A percentile compares a stretch with the other conserved stretches of the same genome.
Conservation (phyloP, 2,329 filamentous ascomycete species). For the Hypoxylon sp. region DNA sequence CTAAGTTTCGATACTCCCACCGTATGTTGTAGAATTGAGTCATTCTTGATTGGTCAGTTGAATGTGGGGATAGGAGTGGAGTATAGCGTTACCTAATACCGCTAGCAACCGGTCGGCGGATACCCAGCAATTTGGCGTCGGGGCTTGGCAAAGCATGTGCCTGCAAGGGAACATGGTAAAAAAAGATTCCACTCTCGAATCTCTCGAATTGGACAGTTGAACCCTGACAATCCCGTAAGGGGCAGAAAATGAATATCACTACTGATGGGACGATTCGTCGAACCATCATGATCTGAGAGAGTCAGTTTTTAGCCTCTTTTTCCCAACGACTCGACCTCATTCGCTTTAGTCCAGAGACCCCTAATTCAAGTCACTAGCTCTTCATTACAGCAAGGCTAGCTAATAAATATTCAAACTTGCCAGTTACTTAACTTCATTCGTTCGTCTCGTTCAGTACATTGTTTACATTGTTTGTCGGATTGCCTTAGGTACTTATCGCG, state of each 20-base stretch:
- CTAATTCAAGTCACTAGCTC: constrained; percentile 21
- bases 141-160: constrained; percentile 43
- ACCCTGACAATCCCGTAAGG: constrained; percentile 35
- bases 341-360: constrained; percentile 21
- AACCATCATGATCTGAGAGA: constrained; percentile 54
- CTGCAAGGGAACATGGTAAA: constrained; percentile 28
- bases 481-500: constrained; percentile 5
- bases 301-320: constrained; percentile 15
- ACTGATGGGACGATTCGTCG: constrained; percentile 50
- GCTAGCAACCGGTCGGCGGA: background rate
- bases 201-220: constrained; percentile 14
- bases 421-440: constrained; percentile 10
- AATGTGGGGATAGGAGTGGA: constrained; percentile 19
- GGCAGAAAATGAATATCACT: constrained; percentile 42
- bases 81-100: constrained; percentile 16
- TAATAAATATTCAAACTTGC: constrained; percentile 32
- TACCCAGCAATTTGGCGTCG: constrained; percentile 38
- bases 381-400: constrained; percentile 7
- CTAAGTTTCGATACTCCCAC: background rate
- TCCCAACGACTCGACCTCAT: constrained; percentile 16
- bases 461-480: constrained; percentile 3
- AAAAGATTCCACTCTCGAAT: constrained; percentile 20
- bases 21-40: background rate
- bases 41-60: constrained; percentile 19
- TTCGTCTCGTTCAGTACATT: constrained; percentile 5